Percentiles rank a stretch among this genome's conserved stretches.
phyloP scores from a whole-genome alignment of 192 early-diverging fungal genomes.

The Umbelopsis vinacea region DNA sequence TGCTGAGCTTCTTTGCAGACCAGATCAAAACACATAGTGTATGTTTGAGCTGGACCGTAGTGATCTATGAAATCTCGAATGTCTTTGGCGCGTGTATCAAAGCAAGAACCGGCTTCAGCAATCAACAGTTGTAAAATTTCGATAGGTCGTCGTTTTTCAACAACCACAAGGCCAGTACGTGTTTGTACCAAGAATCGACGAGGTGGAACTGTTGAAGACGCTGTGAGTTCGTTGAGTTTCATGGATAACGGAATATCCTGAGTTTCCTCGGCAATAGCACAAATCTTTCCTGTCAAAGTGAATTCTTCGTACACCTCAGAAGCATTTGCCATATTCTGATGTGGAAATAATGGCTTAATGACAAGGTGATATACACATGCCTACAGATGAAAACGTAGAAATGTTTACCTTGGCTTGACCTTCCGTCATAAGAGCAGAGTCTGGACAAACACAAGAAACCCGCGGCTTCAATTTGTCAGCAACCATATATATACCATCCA shows the following conservation, averaged over 20 bases:
- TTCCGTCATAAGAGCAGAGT: slow-evolving; percentile 1
- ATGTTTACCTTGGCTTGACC: neutral
- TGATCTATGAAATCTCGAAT: slow-evolving; percentile 45
- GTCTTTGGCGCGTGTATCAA: slow-evolving; percentile 7
- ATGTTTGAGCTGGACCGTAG: slow-evolving; percentile 72
- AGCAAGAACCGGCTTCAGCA: slow-evolving; percentile 38
- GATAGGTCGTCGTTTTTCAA: slow-evolving; percentile 77
- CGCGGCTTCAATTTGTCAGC: slow-evolving; percentile 33
- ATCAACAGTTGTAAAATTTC: slow-evolving; percentile 74
- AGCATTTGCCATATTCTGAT: slow-evolving; percentile 50
- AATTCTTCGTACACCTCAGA: slow-evolving; percentile 24
- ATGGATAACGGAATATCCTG: slow-evolving; percentile 36
- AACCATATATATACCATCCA: slow-evolving; percentile 52
- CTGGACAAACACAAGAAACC: slow-evolving; percentile 20
- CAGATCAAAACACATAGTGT: slow-evolving; percentile 86
- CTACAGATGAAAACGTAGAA: neutral
- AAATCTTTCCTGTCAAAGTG: slow-evolving; percentile 78
- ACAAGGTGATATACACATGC: neutral
- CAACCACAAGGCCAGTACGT: slow-evolving; percentile 68
- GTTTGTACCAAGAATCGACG: slow-evolving; percentile 77
- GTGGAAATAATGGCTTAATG: slow-evolving; percentile 33
- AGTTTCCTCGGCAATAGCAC: slow-evolving; percentile 73
- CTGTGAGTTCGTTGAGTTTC: slow-evolving; percentile 67
- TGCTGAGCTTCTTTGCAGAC: slow-evolving; percentile 3
- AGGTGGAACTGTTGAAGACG: slow-evolving; percentile 57